Percentiles rank a stretch among this genome's conserved stretches.
Conservation (phyloP, 2,329 filamentous ascomycete genomes). For the Parafenestella ontariensis region DNA sequence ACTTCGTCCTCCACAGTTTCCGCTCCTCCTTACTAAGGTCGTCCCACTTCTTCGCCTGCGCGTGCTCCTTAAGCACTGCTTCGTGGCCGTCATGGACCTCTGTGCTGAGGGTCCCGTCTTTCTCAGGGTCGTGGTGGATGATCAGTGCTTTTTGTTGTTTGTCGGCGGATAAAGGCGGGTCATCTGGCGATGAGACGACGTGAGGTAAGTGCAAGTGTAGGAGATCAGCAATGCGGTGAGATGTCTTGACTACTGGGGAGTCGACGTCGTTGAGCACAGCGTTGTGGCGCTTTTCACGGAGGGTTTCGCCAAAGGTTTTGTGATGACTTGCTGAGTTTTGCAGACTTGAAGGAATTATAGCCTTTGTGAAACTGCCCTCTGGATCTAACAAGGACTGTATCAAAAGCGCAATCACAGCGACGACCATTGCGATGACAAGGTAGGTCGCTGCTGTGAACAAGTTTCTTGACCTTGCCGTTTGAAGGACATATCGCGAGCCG, state of each 20-base stretch:
- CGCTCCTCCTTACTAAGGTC: slow-evolving; percentile 70
- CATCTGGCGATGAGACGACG: slow-evolving; percentile 7
- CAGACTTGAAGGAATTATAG: slow-evolving; percentile 61
- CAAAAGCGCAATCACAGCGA: slow-evolving; percentile 68
- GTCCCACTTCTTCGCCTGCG: slow-evolving; percentile 70
- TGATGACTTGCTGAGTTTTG: slow-evolving; percentile 46
- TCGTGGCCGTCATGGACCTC: slow-evolving; percentile 49
- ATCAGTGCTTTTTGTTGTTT: slow-evolving; percentile 50
- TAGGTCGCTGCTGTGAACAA: slow-evolving; percentile 63
- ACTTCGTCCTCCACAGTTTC: slow-evolving; percentile 71
- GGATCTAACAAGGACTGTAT: slow-evolving; percentile 66
- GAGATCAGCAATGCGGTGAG: slow-evolving; percentile 43
- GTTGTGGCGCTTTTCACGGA: slow-evolving; percentile 33
- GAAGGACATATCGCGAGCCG: slow-evolving; percentile 72
- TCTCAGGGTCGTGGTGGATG: slow-evolving; percentile 48
- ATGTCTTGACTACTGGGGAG: slow-evolving; percentile 32
- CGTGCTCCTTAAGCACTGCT: slow-evolving; percentile 47
- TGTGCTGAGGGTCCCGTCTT: slow-evolving; percentile 48
- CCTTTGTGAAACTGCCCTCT: slow-evolving; percentile 53
- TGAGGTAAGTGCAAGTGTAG: slow-evolving; percentile 35
- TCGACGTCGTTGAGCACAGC: slow-evolving; percentile 34
- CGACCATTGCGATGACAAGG: slow-evolving; percentile 64
- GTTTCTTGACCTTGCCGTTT: slow-evolving; percentile 58
- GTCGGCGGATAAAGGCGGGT: background rate
- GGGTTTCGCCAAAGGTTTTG: slow-evolving; percentile 38